These are phyloP conservation scores for Colletotrichum higginsianum DNA, from an alignment of 2,329 filamentous ascomycete species.

Conservation along the genomic window DNA sequence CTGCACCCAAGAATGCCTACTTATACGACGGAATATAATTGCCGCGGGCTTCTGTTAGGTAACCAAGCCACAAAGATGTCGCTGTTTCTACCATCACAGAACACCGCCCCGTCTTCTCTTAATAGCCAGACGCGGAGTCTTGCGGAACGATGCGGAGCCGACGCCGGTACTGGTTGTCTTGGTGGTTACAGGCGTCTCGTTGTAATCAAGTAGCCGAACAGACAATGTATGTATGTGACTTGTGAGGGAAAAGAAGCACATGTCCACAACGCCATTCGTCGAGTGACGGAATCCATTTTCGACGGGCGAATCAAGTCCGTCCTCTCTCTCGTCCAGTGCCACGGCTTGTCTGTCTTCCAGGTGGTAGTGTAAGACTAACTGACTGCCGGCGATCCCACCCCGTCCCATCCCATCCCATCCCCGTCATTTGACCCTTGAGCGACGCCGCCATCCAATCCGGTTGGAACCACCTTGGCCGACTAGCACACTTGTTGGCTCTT, in stretches of 20 bases:
- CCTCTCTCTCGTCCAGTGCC: neutral
- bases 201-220: too few species aligned
- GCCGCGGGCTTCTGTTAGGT: neutral
- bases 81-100: neutral
- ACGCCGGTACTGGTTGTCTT: too few species aligned
- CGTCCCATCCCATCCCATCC: too few species aligned
- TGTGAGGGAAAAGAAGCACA: neutral
- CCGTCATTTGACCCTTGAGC: neutral
- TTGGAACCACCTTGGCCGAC: constrained; percentile 4
- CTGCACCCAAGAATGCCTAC: too few species aligned
- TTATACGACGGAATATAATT: neutral
- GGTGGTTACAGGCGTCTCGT: too few species aligned
- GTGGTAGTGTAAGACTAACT: neutral
- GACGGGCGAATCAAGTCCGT: constrained; percentile 7
- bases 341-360: neutral
- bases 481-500: neutral
- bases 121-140: neutral
- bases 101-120: neutral
- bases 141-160: neutral
- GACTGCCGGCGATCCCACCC: neutral
- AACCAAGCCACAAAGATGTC: neutral
- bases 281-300: constrained; percentile 24
- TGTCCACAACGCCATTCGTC: neutral
- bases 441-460: constrained; percentile 1
- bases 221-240: too few species aligned